Evolutionary conservation across 495 filamentous ascomycete genomes (phyloP).

Genomic region (Aspergillus campestris): DNA sequence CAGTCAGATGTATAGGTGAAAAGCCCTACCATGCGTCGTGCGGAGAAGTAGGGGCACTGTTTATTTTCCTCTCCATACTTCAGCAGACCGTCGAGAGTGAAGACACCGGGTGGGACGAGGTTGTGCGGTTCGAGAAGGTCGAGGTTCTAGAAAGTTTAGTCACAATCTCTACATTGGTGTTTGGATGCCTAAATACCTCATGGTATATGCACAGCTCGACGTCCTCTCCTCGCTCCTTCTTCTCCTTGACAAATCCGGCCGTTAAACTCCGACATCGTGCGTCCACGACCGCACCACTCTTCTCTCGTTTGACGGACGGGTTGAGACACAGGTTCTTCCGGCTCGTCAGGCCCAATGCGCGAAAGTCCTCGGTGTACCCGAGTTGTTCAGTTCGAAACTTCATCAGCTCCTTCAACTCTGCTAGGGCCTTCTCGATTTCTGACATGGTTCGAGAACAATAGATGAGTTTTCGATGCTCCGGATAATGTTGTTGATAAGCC

Average conservation of each 20-base stretch:
- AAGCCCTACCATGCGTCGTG: slow-evolving; percentile 78
- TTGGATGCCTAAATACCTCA: slow-evolving; percentile 48
- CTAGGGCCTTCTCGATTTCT: slow-evolving; percentile 77
- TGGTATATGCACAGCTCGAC: slow-evolving; percentile 94
- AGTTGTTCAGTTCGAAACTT: slow-evolving; percentile 83
- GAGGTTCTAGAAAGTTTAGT: slow-evolving; percentile 56
- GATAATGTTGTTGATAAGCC: slow-evolving; percentile 87
- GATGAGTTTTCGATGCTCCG: slow-evolving; percentile 88
- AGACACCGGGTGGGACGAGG: slow-evolving; percentile 85
- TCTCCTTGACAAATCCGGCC: slow-evolving; percentile 93
- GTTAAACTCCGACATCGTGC: slow-evolving; percentile 91
- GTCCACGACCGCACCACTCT: slow-evolving; percentile 89
- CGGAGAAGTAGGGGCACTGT: slow-evolving; percentile 96
- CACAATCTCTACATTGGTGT: neutral
- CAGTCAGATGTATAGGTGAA: neutral
- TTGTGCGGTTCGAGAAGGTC: slow-evolving; percentile 92
- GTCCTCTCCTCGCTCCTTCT: slow-evolving; percentile 88
- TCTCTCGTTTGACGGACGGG: slow-evolving; percentile 89
- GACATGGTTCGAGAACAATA: slow-evolving; percentile 87
- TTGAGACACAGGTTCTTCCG: slow-evolving; percentile 97
- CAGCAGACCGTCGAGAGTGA: slow-evolving; percentile 84
- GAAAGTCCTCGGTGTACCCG: slow-evolving; percentile 82
- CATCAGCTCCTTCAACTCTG: slow-evolving; percentile 88
- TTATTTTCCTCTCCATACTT: slow-evolving; percentile 90
- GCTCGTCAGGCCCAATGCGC: slow-evolving; percentile 85